phyloP scores from a whole-genome alignment of 768 basidiomycete species.

The Mycena haematopus region DNA sequence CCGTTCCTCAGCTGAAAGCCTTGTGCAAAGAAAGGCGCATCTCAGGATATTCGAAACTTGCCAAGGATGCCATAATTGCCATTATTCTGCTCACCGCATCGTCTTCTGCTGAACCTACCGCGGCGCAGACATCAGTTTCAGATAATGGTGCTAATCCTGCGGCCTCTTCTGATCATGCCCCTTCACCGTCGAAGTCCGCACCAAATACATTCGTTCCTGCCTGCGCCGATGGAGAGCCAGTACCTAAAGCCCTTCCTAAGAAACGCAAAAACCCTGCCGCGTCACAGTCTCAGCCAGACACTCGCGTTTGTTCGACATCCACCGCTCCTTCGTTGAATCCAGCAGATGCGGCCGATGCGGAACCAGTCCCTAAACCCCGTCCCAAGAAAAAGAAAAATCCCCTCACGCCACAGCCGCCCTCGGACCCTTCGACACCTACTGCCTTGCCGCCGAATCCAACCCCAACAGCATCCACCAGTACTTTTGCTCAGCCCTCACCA shows the following conservation, averaged over 20 bases:
- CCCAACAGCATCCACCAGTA: neutral
- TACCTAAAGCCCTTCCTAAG: slow-evolving; percentile 5
- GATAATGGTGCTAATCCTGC: neutral
- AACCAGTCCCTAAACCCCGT: slow-evolving; percentile 1
- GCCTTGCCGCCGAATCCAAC: neutral
- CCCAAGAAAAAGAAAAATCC: slow-evolving; percentile 10
- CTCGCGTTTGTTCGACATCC: neutral
- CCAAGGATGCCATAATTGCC: slow-evolving; percentile 61
- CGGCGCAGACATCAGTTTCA: neutral
- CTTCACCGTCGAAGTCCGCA: neutral
- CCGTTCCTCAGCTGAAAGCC: slow-evolving; percentile 67
- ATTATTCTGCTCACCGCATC: slow-evolving; percentile 49
- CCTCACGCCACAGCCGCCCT: neutral
- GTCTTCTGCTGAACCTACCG: slow-evolving; percentile 6
- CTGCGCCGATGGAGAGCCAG: neutral
- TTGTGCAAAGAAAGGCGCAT: slow-evolving; percentile 71
- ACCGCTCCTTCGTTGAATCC: neutral
- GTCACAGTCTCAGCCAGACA: neutral
- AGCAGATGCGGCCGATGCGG: neutral
- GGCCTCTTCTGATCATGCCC: neutral
- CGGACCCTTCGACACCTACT: neutral
- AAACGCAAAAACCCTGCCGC: slow-evolving; percentile 8
- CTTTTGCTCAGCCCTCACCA: too few species aligned
- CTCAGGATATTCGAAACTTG: slow-evolving; percentile 70
- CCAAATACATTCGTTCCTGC: neutral